These are phyloP conservation scores for Thielaviopsis musarum DNA, from an alignment of 2,329 filamentous ascomycete species.

Conservation along the genomic window DNA sequence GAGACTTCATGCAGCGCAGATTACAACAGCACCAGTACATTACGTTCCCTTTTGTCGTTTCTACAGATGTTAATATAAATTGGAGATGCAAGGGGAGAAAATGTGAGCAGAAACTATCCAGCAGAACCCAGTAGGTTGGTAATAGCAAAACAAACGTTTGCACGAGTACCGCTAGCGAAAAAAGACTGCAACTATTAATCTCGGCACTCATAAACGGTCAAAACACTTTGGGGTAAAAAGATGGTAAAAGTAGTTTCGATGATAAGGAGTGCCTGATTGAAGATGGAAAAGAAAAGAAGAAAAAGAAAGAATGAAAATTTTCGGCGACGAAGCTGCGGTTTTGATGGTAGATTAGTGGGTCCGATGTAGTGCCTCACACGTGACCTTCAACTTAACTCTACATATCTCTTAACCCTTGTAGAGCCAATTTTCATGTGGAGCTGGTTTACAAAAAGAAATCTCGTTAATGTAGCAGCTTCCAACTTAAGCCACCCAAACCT, in stretches of 20 bases:
- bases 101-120: constrained; percentile 96
- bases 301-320: constrained; percentile 14
- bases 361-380: not conserved
- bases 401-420: no score
- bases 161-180: constrained; percentile 97
- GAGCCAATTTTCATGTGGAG: no score
- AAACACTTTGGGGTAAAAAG: constrained; percentile 50
- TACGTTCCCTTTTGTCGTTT: no score
- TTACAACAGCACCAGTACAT: no score
- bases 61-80: not conserved
- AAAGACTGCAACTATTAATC: constrained; percentile 62
- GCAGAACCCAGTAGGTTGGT: constrained; percentile 58
- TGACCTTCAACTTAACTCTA: not conserved
- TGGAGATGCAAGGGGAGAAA: constrained; percentile 7
- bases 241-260: constrained; percentile 47
- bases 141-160: constrained; percentile 22
- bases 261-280: constrained; percentile 80
- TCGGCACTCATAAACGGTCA: constrained; percentile 89
- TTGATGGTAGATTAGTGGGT: not conserved
- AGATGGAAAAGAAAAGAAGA: constrained; percentile 23
- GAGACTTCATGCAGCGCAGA: not conserved
- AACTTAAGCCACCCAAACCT: no score
- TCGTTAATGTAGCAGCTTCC: no score
- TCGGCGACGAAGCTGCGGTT: not conserved
- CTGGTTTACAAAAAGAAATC: no score